These are phyloP conservation scores for Penicillium sp. DNA, from an alignment of 2,329 filamentous ascomycete species.

Conservation along the genomic window DNA sequence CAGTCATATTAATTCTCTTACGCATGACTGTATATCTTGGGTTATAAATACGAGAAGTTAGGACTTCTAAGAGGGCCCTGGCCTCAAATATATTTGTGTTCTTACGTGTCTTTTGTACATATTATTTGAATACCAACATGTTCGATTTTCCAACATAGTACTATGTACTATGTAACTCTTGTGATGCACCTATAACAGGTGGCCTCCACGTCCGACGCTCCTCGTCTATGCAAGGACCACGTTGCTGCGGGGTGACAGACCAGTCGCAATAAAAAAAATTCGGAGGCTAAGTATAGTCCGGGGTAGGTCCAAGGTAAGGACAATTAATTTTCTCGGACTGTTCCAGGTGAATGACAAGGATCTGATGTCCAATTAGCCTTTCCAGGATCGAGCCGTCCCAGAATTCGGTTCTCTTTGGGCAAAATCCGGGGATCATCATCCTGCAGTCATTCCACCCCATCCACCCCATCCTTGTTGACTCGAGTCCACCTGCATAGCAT, in stretches of 20 bases:
- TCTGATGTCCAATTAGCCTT: not conserved
- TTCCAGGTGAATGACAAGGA: not conserved
- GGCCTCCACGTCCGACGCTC: slow-evolving; percentile 38
- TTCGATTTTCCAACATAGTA: not conserved
- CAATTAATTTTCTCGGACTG: not conserved
- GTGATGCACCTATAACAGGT: not conserved
- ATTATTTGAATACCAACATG: not conserved
- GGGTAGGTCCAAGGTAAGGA: not conserved
- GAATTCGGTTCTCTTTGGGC: not conserved
- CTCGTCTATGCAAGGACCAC: slow-evolving; percentile 42
- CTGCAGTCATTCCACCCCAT: not conserved
- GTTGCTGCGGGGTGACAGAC: slow-evolving; percentile 2
- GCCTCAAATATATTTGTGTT: not conserved
- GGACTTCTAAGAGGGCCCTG: not conserved
- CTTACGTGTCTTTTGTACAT: not conserved
- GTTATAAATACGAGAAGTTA: not conserved
- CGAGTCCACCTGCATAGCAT: not conserved
- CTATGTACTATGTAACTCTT: not conserved
- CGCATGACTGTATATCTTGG: not conserved
- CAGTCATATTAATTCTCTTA: not conserved
- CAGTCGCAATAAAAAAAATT: not conserved
- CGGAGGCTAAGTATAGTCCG: not conserved
- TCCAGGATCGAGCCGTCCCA: not conserved
- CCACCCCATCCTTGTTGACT: not conserved
- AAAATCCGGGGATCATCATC: not conserved